Percentiles rank a stretch among this genome's conserved stretches.
Conservation (phyloP, 176 grass and related monocot genomes). For the Puya raimondii region DNA sequence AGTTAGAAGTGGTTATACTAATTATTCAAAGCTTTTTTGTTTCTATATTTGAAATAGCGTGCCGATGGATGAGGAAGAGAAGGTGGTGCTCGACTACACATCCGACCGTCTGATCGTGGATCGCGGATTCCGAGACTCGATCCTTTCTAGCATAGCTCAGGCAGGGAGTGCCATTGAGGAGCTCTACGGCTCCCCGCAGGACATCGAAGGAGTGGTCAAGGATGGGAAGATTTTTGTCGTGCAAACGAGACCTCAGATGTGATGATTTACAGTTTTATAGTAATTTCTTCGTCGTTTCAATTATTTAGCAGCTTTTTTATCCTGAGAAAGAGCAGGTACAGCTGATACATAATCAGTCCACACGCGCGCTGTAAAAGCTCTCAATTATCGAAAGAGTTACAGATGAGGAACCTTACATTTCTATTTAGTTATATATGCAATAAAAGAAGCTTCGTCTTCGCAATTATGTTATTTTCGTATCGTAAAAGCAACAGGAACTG, state of each 20-base stretch:
- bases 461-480: too few relatives aligned
- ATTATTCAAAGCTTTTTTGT: neutral
- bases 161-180: conserved; percentile 67
- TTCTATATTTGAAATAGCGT: conserved; percentile 29
- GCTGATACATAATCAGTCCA: neutral
- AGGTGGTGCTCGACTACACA: conserved; percentile 74
- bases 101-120: conserved; percentile 62
- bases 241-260: conserved; percentile 97
- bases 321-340: conserved; percentile 2
- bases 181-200: conserved; percentile 69
- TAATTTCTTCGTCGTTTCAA: neutral
- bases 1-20: too few relatives aligned
- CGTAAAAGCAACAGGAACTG: too few relatives aligned
- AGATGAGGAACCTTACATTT: too few relatives aligned
- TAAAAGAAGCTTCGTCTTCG: too few relatives aligned
- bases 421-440: too few relatives aligned
- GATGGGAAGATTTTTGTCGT: conserved; percentile 81
- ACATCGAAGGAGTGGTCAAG: conserved; percentile 87
- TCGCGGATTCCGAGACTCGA: conserved; percentile 35
- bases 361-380: neutral
- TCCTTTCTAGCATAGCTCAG: conserved; percentile 60
- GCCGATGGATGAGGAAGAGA: conserved; percentile 88
- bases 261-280: conserved; percentile 1
- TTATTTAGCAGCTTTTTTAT: neutral
- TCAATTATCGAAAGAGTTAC: neutral